Base-by-base conservation (phyloP, 495 filamentous ascomycete genomes). In the Choiromyces venosus region DNA sequence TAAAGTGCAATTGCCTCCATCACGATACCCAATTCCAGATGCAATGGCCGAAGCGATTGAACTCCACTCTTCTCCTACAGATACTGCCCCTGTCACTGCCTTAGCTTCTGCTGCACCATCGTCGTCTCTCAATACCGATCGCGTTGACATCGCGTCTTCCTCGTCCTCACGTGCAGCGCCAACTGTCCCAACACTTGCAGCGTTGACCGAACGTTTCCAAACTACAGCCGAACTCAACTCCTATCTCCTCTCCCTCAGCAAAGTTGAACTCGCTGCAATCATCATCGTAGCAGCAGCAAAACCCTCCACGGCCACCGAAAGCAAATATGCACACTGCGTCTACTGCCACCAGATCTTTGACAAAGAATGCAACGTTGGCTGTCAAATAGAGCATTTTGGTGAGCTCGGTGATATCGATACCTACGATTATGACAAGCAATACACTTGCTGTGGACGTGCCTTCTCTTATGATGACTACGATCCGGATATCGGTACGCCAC, bases 261-360 rank as follows among this genome's bases (percentile, higher is more conserved):
- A 61, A 33, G 52, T 29, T 12, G 52, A 61, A 29, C 52, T 61
- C 12, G 25, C 25, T 6, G 52, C 52, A 33, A 61, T 61, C 6
- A 33, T 61, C 25, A 18, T 33, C 25, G 29, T 29, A 14, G 52
- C 29, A 14, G 52, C 25, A 33, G 52, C 12, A 29, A 61, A 61
- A 33, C 18, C 52, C 52, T 18, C 52, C 52, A 61, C 52, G 12
- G 33, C 52, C 25, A 4, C 25, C 52, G 52, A 61, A 61, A 33
- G 25, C 25, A 61, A 33, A 61, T 61, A 61, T 35, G 74, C 74
- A 10, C 74, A 76, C 37, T 76, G 74, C 25, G 74, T 76, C 16
- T 76, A 76, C 52, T 76, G 74, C 56, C 74, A 76, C 37, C 44
- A 76, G 18, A 74, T 74, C 56, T 74, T 74, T 6, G 71, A 76